Percentiles rank a stretch among this genome's conserved stretches.
These are phyloP conservation scores for Isabelozyma heimii DNA, from an alignment of 805 yeast genomes.

Conservation along the genomic window DNA sequence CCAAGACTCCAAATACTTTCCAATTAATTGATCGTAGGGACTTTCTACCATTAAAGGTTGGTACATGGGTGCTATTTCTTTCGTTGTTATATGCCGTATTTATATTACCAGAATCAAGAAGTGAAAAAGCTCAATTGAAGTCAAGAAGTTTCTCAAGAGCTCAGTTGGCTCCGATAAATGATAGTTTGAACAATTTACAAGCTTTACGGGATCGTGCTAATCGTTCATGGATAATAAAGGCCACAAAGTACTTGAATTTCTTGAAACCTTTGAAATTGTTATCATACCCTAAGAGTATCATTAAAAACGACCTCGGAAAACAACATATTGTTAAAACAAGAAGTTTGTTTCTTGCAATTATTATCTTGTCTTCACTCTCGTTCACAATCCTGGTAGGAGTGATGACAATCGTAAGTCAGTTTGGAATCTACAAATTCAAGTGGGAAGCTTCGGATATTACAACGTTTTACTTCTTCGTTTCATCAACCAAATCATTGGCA, in stretches of 20 bases:
- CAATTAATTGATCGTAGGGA: slow-evolving; percentile 11
- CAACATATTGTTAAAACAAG: slow-evolving; percentile 4
- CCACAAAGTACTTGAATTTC: slow-evolving; percentile 8
- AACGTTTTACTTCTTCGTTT: slow-evolving; percentile 33
- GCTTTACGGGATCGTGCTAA: not conserved
- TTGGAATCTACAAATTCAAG: slow-evolving; percentile 46
- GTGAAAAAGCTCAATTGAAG: slow-evolving; percentile 44
- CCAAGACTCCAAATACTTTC: not conserved
- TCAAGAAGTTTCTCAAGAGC: slow-evolving; percentile 18
- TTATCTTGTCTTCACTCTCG: slow-evolving; percentile 27
- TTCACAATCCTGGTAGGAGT: slow-evolving; percentile 22
- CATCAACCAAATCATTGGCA: slow-evolving; percentile 41
- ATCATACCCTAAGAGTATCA: slow-evolving; percentile 40
- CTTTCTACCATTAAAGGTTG: slow-evolving; percentile 21
- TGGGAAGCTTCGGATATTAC: slow-evolving; percentile 57
- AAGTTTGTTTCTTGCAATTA: slow-evolving; percentile 40
- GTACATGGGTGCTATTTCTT: slow-evolving; percentile 28
- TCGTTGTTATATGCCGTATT: slow-evolving; percentile 19
- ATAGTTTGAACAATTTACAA: not conserved
- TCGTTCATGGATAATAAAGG: not conserved
- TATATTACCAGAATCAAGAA: slow-evolving; percentile 59
- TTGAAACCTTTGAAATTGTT: slow-evolving; percentile 47
- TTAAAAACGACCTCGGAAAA: not conserved
- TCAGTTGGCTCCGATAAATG: not conserved
- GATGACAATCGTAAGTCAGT: slow-evolving; percentile 44